Base-by-base conservation (phyloP, 108 stramenopile genomes). In the Discostella stelligeroides region DNA sequence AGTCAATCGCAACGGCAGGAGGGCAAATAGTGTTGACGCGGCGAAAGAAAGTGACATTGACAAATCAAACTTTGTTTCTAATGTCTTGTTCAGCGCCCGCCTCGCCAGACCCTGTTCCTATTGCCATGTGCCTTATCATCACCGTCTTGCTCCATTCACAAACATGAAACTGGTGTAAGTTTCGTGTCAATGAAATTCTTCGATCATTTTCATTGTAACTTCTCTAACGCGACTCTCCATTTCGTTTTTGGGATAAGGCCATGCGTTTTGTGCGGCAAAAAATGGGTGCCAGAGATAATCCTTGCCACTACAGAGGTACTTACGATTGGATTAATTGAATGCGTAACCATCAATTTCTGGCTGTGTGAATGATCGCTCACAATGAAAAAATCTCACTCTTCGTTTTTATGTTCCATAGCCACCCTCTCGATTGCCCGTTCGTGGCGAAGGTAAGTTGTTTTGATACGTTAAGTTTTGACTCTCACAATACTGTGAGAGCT, bases 121-220 rank as follows among this genome's bases (percentile, higher is more conserved):
- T 64, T 92, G 93, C 67, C 98, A 99, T 82, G 97, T 98, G 13
- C 97, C 98, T 0, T 99, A 98, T 76, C 95, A 97, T 38, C 96
- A 95, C 70, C 70, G 91, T 15, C 67, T 82, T 41, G 98, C 97
- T 23, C 97, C 97, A 5, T 99, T 99, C 66, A 79, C 84, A 23
- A 95, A 97, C 75, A 96, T 99, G 96, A 93, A 98, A 38, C 73
- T 98, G 12, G 93, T 96, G 17, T 54, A 12, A 30, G 53, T 54
- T 28, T 12, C 15, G 24, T 24, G 6, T 12, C 11, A 15, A 4
- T 14, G 53, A 7, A 54, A 4, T 54, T 25, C 28, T 28, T 29
- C 24, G 14, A 28, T 28, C 27, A 27, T 49, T 54, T 29, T 12
- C 53, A 11, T 14, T 30, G 13, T 15, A 12, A 11, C 15, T 50